These are phyloP conservation scores for Hypoxylon sp. DNA, from an alignment of 2,329 filamentous ascomycete genomes.

Conservation along the genomic window DNA sequence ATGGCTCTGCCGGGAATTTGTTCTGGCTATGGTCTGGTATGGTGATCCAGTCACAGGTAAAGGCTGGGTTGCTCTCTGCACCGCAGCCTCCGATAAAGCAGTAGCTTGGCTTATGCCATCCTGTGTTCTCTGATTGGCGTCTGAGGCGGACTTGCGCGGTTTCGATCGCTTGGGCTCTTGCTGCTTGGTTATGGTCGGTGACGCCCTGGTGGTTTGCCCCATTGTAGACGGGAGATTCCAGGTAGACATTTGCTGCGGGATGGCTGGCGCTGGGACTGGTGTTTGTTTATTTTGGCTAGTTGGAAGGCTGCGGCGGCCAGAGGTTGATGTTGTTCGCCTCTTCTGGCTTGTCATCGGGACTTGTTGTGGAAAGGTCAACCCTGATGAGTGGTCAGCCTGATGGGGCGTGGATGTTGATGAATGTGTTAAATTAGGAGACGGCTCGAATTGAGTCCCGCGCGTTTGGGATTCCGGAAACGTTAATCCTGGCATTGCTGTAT, in stretches of 20 bases:
- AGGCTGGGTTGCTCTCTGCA: constrained; percentile 51
- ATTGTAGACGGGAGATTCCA: constrained; percentile 46
- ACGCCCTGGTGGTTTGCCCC: constrained; percentile 37
- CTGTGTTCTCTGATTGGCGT: constrained; percentile 42
- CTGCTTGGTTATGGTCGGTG: constrained; percentile 44
- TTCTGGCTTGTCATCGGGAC: constrained; percentile 32
- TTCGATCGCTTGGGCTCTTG: constrained; percentile 46
- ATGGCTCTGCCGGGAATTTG: constrained; percentile 49
- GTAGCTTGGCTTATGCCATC: constrained; percentile 45
- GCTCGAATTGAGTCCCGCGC: constrained; percentile 34
- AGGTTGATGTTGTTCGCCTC: constrained; percentile 29
- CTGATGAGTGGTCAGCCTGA: constrained; percentile 24
- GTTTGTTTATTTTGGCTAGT: constrained; percentile 46
- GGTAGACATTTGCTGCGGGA: constrained; percentile 42
- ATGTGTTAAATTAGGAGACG: constrained; percentile 37
- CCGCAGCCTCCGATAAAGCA: constrained; percentile 47
- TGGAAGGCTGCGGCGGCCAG: constrained; percentile 48
- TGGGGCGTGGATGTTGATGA: constrained; percentile 36
- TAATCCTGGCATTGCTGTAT: constrained; percentile 25
- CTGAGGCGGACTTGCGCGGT: constrained; percentile 46
- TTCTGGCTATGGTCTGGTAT: constrained; percentile 48
- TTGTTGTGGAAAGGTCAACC: constrained; percentile 33
- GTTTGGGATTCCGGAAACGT: constrained; percentile 45
- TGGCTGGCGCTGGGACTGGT: constrained; percentile 43
- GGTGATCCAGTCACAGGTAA: constrained; percentile 51